A percentile compares a stretch with the other conserved stretches of the same genome.
These are phyloP conservation scores for Magnaporthiopsis rhizophila DNA, from an alignment of 2,329 filamentous ascomycete genomes.

Conservation along the genomic window DNA sequence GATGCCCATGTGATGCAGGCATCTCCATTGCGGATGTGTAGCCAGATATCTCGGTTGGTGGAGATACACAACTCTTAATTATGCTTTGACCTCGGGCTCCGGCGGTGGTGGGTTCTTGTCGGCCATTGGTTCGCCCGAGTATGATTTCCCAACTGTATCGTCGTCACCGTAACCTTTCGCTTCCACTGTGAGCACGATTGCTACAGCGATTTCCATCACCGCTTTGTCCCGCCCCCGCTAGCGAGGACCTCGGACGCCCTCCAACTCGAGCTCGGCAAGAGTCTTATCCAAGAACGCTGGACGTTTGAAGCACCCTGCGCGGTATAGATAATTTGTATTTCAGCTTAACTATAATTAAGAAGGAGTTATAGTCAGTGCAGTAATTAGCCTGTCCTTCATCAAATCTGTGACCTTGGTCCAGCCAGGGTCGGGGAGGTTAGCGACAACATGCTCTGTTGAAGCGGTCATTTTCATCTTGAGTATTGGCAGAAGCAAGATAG, in stretches of 20 bases:
- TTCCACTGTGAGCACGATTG: too few species aligned
- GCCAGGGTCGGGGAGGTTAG: conserved; percentile 28
- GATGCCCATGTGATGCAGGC: too few species aligned
- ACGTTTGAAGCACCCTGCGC: conserved; percentile 6
- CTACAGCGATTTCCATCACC: too few species aligned
- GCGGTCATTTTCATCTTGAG: conserved; percentile 12
- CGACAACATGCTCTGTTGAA: conserved; percentile 21
- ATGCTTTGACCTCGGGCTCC: too few species aligned
- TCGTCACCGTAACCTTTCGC: too few species aligned
- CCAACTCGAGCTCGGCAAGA: conserved; percentile 10
- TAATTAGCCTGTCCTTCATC: not conserved
- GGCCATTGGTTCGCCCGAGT: too few species aligned
- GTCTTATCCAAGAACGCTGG: conserved; percentile 9
- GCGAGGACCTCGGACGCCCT: conserved; percentile 8
- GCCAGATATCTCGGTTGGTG: too few species aligned
- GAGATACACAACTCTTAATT: too few species aligned
- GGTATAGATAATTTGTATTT: conserved; percentile 6
- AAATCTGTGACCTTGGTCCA: conserved; percentile 20
- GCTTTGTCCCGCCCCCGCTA: too few species aligned
- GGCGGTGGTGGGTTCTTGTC: too few species aligned
- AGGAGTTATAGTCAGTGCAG: not conserved
- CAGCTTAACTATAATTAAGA: conserved; percentile 1
- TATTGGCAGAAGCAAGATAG: conserved; percentile 19
- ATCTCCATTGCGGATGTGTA: too few species aligned
- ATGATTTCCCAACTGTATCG: too few species aligned